A percentile compares a stretch with the other conserved stretches of the same genome.
Conservation (phyloP, 495 filamentous ascomycete genomes). For the Penicillium cinerascens region DNA sequence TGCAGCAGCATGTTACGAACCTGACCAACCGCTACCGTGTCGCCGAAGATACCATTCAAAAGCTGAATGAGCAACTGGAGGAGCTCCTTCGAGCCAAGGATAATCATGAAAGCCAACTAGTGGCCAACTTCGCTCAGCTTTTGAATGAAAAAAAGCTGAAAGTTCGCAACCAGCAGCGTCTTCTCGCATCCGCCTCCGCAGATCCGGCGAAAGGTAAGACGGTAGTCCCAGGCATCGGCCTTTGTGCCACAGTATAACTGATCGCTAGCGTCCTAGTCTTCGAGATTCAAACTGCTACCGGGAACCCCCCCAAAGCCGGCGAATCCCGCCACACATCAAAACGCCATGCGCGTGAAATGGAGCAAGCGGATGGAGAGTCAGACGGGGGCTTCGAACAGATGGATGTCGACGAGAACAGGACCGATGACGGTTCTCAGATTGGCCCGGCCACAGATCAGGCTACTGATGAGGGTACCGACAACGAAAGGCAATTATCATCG, state of each 20-base stretch:
- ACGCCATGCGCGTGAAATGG: slow-evolving; percentile 33
- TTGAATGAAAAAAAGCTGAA: slow-evolving; percentile 91
- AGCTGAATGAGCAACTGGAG: slow-evolving; percentile 56
- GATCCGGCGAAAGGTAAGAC: slow-evolving; percentile 44
- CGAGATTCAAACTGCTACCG: slow-evolving; percentile 21
- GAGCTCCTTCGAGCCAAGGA: slow-evolving; percentile 63
- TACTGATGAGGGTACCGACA: slow-evolving; percentile 19
- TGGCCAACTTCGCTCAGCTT: slow-evolving; percentile 67
- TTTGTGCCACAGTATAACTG: background rate
- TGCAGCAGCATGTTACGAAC: slow-evolving; percentile 43
- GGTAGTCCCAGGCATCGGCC: background rate
- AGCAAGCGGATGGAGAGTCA: slow-evolving; percentile 33
- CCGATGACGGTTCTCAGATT: slow-evolving; percentile 17
- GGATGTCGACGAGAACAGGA: slow-evolving; percentile 48
- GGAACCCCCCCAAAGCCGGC: slow-evolving; percentile 3
- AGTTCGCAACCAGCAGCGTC: slow-evolving; percentile 74
- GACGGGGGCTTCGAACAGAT: slow-evolving; percentile 57
- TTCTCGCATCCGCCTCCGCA: slow-evolving; percentile 58
- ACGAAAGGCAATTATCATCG: slow-evolving; percentile 37
- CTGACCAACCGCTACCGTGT: slow-evolving; percentile 43
- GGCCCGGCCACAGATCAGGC: slow-evolving; percentile 37
- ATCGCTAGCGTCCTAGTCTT: slow-evolving; percentile 18
- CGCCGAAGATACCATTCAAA: slow-evolving; percentile 47
- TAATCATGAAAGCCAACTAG: slow-evolving; percentile 64
- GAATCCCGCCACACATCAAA: slow-evolving; percentile 37